phyloP scores from a whole-genome alignment of 73 alveolate species.

The Paramecium biaurelia region DNA sequence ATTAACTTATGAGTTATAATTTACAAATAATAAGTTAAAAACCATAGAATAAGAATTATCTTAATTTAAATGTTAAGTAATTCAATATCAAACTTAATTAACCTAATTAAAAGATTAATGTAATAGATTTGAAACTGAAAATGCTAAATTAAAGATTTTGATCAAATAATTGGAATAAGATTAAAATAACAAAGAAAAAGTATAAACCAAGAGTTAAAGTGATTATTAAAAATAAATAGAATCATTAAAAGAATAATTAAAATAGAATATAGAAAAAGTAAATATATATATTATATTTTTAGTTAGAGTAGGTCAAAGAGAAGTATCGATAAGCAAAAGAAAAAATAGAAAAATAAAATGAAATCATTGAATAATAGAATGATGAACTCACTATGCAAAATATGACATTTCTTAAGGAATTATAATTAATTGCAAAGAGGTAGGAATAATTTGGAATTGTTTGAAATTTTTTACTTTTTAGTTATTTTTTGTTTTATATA shows the following conservation, averaged over 20 bases:
- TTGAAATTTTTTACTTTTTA: background rate
- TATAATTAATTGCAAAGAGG: background rate
- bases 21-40: background rate
- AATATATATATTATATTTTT: background rate
- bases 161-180: background rate
- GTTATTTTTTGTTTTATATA: background rate
- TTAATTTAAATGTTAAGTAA: background rate
- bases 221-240: background rate
- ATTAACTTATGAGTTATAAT: background rate
- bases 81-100: background rate
- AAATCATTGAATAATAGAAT: conserved; percentile 15
- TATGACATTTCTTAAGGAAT: background rate
- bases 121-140: background rate
- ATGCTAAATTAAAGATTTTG: background rate
- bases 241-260: background rate
- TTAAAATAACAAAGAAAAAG: background rate
- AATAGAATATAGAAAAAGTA: background rate
- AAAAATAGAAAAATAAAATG: background rate
- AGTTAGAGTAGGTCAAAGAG: background rate
- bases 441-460: conserved; percentile 23
- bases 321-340: conserved; percentile 31
- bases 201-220: background rate
- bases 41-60: background rate
- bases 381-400: background rate
- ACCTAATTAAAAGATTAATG: background rate